Percentiles rank a stretch among this genome's conserved stretches.
Conservation (phyloP, 2,329 filamentous ascomycete species). For the Verticillium nubilum region DNA sequence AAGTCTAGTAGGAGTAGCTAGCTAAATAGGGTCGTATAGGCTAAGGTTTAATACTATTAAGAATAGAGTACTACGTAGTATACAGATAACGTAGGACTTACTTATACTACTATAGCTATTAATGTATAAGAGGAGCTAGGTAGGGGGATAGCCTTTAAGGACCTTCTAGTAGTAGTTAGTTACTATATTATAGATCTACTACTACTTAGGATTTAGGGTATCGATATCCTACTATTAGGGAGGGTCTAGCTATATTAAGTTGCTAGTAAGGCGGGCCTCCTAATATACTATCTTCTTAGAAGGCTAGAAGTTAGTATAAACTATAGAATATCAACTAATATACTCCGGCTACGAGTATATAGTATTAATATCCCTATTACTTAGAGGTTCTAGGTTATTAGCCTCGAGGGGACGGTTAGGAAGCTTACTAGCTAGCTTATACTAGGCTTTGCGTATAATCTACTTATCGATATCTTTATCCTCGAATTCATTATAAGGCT, state of each 20-base stretch:
- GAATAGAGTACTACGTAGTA: background rate
- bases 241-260: background rate
- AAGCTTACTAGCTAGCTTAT: background rate
- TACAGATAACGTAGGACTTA: background rate
- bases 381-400: background rate
- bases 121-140: background rate
- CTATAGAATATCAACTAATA: background rate
- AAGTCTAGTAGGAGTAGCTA: background rate
- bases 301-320: background rate
- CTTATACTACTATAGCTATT: background rate
- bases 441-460: background rate
- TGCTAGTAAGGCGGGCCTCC: background rate
- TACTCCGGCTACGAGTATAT: background rate
- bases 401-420: background rate
- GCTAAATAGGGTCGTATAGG: background rate
- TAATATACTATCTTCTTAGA: background rate
- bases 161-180: background rate
- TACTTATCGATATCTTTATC: background rate
- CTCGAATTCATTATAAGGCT: background rate
- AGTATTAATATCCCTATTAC: background rate
- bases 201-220: background rate
- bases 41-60: background rate
- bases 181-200: background rate
- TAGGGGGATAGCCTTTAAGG: background rate
- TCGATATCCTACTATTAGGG: background rate